Conservation (phyloP, 2,329 filamentous ascomycete species). For the Cercospora sesami region DNA sequence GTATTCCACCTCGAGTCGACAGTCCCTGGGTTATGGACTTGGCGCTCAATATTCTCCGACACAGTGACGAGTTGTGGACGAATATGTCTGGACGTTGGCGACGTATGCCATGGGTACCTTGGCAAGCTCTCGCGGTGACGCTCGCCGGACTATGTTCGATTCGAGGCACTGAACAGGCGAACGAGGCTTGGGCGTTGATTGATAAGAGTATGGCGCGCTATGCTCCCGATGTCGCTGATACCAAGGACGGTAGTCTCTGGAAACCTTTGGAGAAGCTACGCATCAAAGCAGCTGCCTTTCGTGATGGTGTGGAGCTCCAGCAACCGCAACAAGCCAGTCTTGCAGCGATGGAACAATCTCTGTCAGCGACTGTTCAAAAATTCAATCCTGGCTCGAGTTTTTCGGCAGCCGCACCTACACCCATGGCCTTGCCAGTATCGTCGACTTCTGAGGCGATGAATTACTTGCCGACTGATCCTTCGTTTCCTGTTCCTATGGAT, state of each 20-base stretch:
- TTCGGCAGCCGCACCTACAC: not conserved
- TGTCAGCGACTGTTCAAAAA: not conserved
- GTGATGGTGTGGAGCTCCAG: slow-evolving; percentile 20
- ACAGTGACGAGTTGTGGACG: slow-evolving; percentile 28
- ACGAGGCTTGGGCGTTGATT: slow-evolving; percentile 54
- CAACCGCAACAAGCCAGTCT: not conserved
- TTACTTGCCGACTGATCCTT: slow-evolving; percentile 1
- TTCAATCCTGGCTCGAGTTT: not conserved
- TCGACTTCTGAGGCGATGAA: not conserved
- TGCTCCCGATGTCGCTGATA: slow-evolving; percentile 52
- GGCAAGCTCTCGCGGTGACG: slow-evolving; percentile 57
- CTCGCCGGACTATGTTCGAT: slow-evolving; percentile 55
- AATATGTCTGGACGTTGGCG: slow-evolving; percentile 42
- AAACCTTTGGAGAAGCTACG: slow-evolving; percentile 56
- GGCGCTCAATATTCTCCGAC: slow-evolving; percentile 51
- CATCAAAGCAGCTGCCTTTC: slow-evolving; percentile 47
- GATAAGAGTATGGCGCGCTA: slow-evolving; percentile 50
- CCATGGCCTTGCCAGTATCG: not conserved
- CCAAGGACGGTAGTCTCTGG: slow-evolving; percentile 55
- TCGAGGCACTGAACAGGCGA: slow-evolving; percentile 49
- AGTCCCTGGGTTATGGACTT: slow-evolving; percentile 37
- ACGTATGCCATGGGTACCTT: slow-evolving; percentile 58
- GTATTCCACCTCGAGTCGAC: slow-evolving; percentile 34
- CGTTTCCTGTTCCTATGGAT: slow-evolving; percentile 8
- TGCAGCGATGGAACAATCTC: not conserved